Base-by-base conservation (phyloP, 495 filamentous ascomycete genomes). In the Parathielavia appendiculata region DNA sequence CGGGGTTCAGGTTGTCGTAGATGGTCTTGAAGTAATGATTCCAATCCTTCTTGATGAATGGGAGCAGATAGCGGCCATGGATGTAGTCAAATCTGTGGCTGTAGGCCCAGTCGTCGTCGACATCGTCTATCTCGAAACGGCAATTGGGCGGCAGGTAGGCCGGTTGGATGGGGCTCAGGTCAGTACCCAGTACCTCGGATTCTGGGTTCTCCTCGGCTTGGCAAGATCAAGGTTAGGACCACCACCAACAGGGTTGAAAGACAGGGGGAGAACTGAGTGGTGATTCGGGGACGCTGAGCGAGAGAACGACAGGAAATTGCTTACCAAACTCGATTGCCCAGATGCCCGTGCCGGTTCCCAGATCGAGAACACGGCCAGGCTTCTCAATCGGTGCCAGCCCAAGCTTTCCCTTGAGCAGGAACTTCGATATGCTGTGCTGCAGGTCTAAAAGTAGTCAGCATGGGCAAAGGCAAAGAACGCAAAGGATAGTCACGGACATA, bases 101-200 rank as follows among this genome's bases (percentile, higher is more conserved):
- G 61, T 69, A 81, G 16, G 70, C 54, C 79, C 79, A 82, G 8
- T 72, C 60, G 44, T 81, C 76, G 63, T 82, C 79, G 14, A 73
- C 72, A 56, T 81, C 77, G 56, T 78, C 75, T 38, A 81, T 66
- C 54, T 77, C 63, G 59, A 81, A 80, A 13, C 64, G 66, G 50
- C 71, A 72, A 61, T 83, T 83, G 16, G 73, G 66, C 3, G 80
- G 76, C 14, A 79, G 65, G 57, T 54, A 56, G 11, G 51, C 54
- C 9, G 79, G 78, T 57, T 80, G 79, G 16, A 74, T 76, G 14
- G 79, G 78, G 52, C 69, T 73, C 11, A 81, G 67, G 65, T 81
- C 79, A 12, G 71, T 75, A 40, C 77, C 75, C 11, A 77, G 61
- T 14, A 75, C 63, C 26, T 66, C 35, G 6, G 69, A 63, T 11